Base-by-base conservation (phyloP, 495 filamentous ascomycete genomes). In the Gamarada debralockiae region DNA sequence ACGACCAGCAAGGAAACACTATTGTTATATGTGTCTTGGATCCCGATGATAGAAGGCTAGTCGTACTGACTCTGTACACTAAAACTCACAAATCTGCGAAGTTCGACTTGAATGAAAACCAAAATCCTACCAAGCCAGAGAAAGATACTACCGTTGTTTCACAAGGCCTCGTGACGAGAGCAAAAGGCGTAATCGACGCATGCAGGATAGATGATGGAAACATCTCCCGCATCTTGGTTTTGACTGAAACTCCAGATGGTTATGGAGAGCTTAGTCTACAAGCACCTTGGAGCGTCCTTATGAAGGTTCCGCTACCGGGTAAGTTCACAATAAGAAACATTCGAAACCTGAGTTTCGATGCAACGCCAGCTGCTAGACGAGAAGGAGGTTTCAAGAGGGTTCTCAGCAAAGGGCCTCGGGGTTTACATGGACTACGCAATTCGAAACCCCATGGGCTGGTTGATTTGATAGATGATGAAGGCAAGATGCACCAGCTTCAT, bases 21-120 rank as follows among this genome's bases (percentile, higher is more conserved):
- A 66, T 90, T 12, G 73, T 87, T 7, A 68, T 90, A 37, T 86
- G 83, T 41, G 75, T 90, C 21, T 77, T 88, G 51, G 87, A 91
- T 53, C 69, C 74, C 9, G 73, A 84, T 38, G 80, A 87, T 46
- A 82, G 75, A 37, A 78, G 77, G 18, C 71, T 91, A 52, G 79
- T 85, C n/a, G 73, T 89, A 13, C 65, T 89, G 14, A 85, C 82
- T 17, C 68, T 90, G 17, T 69, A 75, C 50, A 57, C 77, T 3
- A 73, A 78, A 60, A 60, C 55, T 15, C 61, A 73, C 21, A 57
- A 54, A 20, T 45, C 27, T 14, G 47, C 27, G 4, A 21, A 48
- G 5, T 21, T 50, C 37, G 43, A 55, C 22, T 39, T 54, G 34
- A 18, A 54, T 48, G 29, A 39, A 7, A 52, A 51, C 31, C 50